Percentiles rank a stretch among this genome's conserved stretches.
phyloP scores from a whole-genome alignment of 306 rosid species.

The Dalbergia cultrata region DNA sequence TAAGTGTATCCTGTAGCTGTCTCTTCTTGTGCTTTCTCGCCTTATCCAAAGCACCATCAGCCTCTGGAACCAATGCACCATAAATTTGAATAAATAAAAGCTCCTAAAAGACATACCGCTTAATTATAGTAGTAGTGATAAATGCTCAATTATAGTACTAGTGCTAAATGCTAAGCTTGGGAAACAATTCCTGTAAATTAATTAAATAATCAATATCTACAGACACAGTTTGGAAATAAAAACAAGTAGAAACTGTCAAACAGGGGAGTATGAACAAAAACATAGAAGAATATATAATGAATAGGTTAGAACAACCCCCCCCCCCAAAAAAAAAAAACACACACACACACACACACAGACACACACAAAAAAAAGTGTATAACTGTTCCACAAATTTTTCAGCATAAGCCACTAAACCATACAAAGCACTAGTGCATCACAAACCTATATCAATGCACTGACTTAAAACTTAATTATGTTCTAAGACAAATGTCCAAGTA shows the following conservation, averaged over 20 bases:
- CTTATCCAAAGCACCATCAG: slow-evolving; percentile 99
- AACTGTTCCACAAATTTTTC: not conserved
- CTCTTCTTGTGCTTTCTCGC: slow-evolving; percentile 99
- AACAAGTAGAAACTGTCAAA: not conserved
- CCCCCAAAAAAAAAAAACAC: not conserved
- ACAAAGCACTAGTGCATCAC: slow-evolving; percentile 5
- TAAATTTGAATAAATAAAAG: slow-evolving; percentile 38
- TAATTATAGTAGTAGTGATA: not conserved
- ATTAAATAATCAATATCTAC: slow-evolving; percentile 5
- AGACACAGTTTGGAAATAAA: not conserved
- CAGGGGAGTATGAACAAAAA: not conserved
- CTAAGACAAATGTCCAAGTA: not conserved
- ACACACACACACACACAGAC: no score
- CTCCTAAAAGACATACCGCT: not conserved
- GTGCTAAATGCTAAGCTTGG: no score
- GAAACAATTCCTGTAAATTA: no score
- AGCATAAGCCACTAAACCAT: slow-evolving; percentile 30
- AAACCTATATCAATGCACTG: not conserved
- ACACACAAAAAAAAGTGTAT: not conserved
- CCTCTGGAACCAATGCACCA: slow-evolving; percentile 69
- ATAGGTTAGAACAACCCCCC: not conserved
- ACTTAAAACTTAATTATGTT: not conserved
- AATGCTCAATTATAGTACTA: not conserved
- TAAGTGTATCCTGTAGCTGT: slow-evolving; percentile 93
- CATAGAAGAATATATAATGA: not conserved